Conservation (phyloP, 2,329 filamentous ascomycete genomes). For the Cadophora malorum region DNA sequence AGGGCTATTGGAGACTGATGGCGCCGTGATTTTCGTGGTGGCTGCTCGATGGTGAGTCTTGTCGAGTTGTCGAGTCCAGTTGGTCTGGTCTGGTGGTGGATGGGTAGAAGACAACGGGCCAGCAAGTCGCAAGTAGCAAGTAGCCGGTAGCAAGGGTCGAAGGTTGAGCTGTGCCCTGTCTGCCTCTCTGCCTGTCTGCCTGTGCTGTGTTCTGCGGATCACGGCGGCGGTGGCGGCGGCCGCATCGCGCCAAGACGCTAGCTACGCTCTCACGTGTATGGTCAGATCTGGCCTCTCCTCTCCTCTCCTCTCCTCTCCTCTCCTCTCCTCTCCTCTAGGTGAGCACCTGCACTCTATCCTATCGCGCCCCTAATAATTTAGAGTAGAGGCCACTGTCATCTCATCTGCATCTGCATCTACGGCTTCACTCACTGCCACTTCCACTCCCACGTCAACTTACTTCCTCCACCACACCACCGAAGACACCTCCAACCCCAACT, state of each 20-base stretch:
- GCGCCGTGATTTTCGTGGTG: neutral
- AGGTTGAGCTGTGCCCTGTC: neutral
- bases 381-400: neutral
- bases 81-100: neutral
- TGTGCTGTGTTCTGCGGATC: no score
- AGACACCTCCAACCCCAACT: neutral
- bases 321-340: no score
- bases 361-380: neutral
- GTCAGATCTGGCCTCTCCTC: conserved; percentile 18
- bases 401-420: neutral
- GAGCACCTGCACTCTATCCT: no score
- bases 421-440: neutral
- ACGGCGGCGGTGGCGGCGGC: no score
- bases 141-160: no score
- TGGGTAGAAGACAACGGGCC: neutral
- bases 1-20: neutral
- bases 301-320: no score
- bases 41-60: conserved; percentile 4
- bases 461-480: no score
- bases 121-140: no score
- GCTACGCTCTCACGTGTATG: neutral
- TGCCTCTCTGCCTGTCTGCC: no score
- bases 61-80: neutral
- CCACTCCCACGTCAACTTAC: neutral
- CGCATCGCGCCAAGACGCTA: conserved; percentile 1